Evolutionary conservation across 148 eudicot species (phyloP), one percentile per base, ranked within the genome.

Genomic region (Beta vulgaris): DNA sequence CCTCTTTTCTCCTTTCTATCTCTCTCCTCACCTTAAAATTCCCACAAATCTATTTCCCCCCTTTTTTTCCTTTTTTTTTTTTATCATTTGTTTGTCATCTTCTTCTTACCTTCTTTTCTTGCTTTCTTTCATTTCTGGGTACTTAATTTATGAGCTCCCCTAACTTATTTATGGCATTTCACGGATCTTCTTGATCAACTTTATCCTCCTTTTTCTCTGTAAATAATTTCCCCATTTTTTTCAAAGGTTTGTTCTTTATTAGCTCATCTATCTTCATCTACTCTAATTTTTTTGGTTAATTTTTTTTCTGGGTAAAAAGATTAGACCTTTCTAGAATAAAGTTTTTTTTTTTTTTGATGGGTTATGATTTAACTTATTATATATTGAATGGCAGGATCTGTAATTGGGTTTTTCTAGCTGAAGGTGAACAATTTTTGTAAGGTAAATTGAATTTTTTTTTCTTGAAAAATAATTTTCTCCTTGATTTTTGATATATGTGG

Each of bases 101-200:
- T 53, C 21, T 46, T 35, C 34, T 6, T 34, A n/a, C n/a, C n/a
- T n/a, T 58, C 37, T 35, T 74, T 69, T n/a, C 34, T 34, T 53
- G 55, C 29, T 23, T 49, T 66, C 15, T 53, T 62, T 64, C 55
- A 69, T 65, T 51, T 75, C 60, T 80, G 72, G 75, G 71, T 75
- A 59, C 83, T 51, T 63, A 70, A 80, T 80, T 75, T 62, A 80
- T 80, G 79, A 75, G 68, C 65, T 75, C 44, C 67, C 36, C 57
- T 35, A 70, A 42, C 66, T 64, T 72, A 80, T 80, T 80, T 76
- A 80, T 76, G 73, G 72, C 79, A 58, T 76, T 72, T 80, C 83
- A 80, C 83, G 79, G 76, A 71, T 76, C 68, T 73, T 72, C 11
- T 72, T 80, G 76, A 72, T 72, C 71, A 49, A 19, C 60, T 71